These are phyloP conservation scores for Flaveria sonorensis DNA, from an alignment of 129 eudicot genomes.

Conservation along the genomic window DNA sequence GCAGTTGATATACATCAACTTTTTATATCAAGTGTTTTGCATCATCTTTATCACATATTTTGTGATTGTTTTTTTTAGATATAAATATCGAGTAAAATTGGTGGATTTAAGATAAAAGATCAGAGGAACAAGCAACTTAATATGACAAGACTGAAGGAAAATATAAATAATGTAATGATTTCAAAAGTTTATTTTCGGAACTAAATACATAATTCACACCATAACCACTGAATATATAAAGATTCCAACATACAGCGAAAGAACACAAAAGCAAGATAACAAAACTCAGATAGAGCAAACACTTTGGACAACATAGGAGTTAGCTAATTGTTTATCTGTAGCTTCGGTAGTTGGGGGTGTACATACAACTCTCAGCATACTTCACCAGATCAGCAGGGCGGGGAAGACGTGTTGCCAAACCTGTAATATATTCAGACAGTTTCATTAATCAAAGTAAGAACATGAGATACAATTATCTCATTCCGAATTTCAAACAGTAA, in stretches of 20 bases:
- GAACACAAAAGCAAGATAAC: neutral
- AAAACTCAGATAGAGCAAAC: neutral
- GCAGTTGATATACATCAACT: neutral
- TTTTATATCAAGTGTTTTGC: neutral
- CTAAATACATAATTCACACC: slow-evolving; percentile 15
- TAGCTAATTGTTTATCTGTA: slow-evolving; percentile 44
- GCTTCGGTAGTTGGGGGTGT: slow-evolving; percentile 68
- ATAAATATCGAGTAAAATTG: neutral
- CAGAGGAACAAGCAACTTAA: neutral
- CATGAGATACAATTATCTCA: neutral
- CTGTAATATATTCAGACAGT: slow-evolving; percentile 35
- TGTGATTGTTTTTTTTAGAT: neutral
- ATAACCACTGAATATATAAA: slow-evolving; percentile 19
- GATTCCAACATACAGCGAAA: slow-evolving; percentile 26
- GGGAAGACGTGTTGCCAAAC: slow-evolving; percentile 88
- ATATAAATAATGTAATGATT: neutral
- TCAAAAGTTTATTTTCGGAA: neutral
- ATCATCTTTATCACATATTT: neutral
- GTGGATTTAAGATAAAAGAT: neutral
- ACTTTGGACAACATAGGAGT: slow-evolving; percentile 13
- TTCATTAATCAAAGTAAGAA: slow-evolving; percentile 22
- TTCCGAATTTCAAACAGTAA: neutral
- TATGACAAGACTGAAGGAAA: slow-evolving; percentile 1
- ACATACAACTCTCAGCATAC: slow-evolving; percentile 90
- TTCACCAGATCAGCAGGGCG: slow-evolving; percentile 74